phyloP scores from a whole-genome alignment of 805 yeast species.

The Candida fluviatilis region DNA sequence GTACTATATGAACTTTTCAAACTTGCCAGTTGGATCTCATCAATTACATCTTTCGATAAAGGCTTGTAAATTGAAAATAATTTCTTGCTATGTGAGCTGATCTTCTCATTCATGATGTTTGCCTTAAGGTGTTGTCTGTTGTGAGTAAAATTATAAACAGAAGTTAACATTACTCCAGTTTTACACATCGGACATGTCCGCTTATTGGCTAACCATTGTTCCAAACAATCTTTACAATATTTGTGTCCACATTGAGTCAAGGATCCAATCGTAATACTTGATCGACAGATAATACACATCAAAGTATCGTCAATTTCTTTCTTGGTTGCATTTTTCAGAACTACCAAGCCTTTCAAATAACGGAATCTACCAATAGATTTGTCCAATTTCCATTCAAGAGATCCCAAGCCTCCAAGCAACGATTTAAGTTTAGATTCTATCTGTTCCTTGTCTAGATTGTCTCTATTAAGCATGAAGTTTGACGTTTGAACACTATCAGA shows the following conservation, averaged over 20 bases:
- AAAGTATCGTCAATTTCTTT: slow-evolving; percentile 23
- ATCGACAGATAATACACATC: slow-evolving; percentile 76
- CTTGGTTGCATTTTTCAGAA: slow-evolving; percentile 5
- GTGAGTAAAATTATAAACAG: slow-evolving; percentile 68
- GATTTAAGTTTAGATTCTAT: background rate
- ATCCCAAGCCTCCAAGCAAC: slow-evolving; percentile 2
- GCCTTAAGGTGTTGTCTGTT: slow-evolving; percentile 50
- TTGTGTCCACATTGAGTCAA: slow-evolving; percentile 90
- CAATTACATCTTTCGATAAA: slow-evolving; percentile 36
- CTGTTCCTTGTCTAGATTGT: slow-evolving; percentile 11
- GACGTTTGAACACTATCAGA: slow-evolving; percentile 72
- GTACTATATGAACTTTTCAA: slow-evolving; percentile 61
- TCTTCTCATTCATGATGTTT: slow-evolving; percentile 31
- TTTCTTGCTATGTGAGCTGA: slow-evolving; percentile 8
- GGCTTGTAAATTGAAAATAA: slow-evolving; percentile 44
- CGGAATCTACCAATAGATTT: slow-evolving; percentile 31
- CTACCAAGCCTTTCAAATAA: slow-evolving; percentile 26
- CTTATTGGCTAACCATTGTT: slow-evolving; percentile 61
- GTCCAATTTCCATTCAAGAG: slow-evolving; percentile 13
- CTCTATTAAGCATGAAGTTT: slow-evolving; percentile 11
- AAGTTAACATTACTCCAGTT: slow-evolving; percentile 39
- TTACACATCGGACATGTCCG: slow-evolving; percentile 82
- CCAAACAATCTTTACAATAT: slow-evolving; percentile 79
- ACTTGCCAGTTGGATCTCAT: slow-evolving; percentile 37
- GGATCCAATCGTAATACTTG: slow-evolving; percentile 67